These are phyloP conservation scores for Magnusiomyces ingens DNA, from an alignment of 1,139 yeast genomes.

Conservation along the genomic window DNA sequence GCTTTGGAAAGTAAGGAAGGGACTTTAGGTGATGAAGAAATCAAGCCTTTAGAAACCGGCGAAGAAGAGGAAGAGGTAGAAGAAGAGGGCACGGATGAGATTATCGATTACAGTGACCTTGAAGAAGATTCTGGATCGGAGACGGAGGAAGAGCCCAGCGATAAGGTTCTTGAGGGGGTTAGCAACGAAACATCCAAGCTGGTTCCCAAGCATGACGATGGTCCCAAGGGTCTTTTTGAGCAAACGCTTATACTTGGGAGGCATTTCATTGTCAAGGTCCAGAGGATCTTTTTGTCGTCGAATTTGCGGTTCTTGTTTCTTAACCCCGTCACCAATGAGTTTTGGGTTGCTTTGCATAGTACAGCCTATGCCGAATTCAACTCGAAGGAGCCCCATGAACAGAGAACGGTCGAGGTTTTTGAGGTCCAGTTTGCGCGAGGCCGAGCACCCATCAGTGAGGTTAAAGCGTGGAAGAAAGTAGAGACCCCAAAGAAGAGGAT, in stretches of 20 bases:
- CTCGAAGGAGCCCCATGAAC: slow-evolving; percentile 28
- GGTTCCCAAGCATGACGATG: too few relatives aligned
- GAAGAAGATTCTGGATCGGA: too few relatives aligned
- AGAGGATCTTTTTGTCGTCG: neutral
- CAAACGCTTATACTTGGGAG: neutral
- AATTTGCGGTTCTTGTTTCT: neutral
- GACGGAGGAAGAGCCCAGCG: too few relatives aligned
- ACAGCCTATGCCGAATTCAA: slow-evolving; percentile 34
- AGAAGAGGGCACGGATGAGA: too few relatives aligned
- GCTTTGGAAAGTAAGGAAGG: too few relatives aligned
- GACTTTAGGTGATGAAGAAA: too few relatives aligned
- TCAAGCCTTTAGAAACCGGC: too few relatives aligned
- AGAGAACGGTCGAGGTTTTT: slow-evolving; percentile 53
- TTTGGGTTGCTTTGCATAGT: slow-evolving; percentile 34
- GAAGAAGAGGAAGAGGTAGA: too few relatives aligned
- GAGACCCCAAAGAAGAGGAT: slow-evolving; percentile 16
- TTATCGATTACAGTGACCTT: too few relatives aligned
- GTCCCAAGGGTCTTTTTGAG: too few relatives aligned
- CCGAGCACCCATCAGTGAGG: neutral
- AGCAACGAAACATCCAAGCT: too few relatives aligned
- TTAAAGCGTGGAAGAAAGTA: neutral
- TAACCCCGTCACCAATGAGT: slow-evolving; percentile 15
- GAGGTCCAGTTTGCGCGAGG: slow-evolving; percentile 49
- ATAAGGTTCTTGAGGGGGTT: too few relatives aligned
- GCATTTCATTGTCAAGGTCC: neutral